Percentiles rank a stretch among this genome's conserved stretches.
These are phyloP conservation scores for Pseudopyrenochaeta lycopersici DNA, from an alignment of 2,329 filamentous ascomycete genomes.

Conservation along the genomic window DNA sequence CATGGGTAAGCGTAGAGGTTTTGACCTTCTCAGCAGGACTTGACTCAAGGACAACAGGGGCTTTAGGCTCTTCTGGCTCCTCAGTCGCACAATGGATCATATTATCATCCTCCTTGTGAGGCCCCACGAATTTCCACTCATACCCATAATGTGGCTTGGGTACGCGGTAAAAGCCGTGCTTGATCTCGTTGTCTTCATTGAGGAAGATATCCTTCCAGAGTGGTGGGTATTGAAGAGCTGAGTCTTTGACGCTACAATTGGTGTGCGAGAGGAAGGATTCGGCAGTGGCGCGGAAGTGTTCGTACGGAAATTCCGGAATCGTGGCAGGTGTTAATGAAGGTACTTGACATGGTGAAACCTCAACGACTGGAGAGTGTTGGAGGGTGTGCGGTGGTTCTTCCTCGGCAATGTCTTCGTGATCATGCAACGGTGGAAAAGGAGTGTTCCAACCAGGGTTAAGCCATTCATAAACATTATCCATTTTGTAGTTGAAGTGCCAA, in stretches of 20 bases:
- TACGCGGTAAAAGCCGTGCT: not conserved
- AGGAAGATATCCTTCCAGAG: not conserved
- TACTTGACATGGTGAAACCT: not conserved
- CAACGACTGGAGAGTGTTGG: not conserved
- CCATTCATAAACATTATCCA: not conserved
- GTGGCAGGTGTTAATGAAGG: not conserved
- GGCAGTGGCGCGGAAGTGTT: constrained; percentile 1
- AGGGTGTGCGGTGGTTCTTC: not conserved
- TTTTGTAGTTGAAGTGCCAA: not conserved
- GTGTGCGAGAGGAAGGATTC: constrained; percentile 2
- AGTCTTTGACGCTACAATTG: not conserved
- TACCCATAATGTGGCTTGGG: not conserved
- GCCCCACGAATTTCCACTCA: not conserved
- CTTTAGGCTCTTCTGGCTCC: not conserved
- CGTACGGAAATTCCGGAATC: not conserved
- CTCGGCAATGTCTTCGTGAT: too few relatives aligned
- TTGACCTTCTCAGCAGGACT: not conserved
- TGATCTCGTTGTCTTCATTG: not conserved
- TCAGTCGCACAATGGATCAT: not conserved
- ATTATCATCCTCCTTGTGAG: not conserved
- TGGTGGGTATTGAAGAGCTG: not conserved
- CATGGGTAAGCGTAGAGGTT: not conserved
- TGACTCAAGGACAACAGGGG: not conserved
- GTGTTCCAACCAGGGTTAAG: not conserved
- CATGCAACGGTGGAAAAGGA: not conserved